Conservation (phyloP, 2,329 filamentous ascomycete species). For the Fusarium dlaminii region DNA sequence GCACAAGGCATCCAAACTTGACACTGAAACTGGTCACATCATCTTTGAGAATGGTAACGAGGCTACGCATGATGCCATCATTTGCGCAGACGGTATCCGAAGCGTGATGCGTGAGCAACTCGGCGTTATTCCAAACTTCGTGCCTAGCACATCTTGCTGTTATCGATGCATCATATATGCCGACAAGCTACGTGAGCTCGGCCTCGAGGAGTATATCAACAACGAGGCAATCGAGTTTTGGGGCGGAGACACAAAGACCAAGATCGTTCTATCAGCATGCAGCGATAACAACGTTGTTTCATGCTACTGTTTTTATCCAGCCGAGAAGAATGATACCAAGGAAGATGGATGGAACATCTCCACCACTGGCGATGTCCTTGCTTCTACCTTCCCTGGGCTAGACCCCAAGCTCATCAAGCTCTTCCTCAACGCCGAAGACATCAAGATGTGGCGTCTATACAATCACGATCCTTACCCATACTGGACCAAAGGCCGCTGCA, state of each 20-base stretch:
- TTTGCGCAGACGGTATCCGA: constrained; percentile 11
- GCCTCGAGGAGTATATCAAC: constrained; percentile 7
- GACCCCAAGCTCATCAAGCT: constrained; percentile 65
- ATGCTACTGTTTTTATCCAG: constrained; percentile 73
- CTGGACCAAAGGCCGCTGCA: constrained; percentile 19
- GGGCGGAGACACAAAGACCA: constrained; percentile 66
- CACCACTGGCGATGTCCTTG: constrained; percentile 61
- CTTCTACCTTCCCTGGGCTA: constrained; percentile 65
- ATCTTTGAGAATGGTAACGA: not conserved
- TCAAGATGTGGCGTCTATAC: constrained; percentile 67
- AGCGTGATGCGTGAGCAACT: constrained; percentile 12
- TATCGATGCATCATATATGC: constrained; percentile 16
- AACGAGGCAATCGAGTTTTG: constrained; percentile 67
- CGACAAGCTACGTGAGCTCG: not conserved
- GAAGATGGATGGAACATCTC: constrained; percentile 64
- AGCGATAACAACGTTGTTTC: constrained; percentile 67
- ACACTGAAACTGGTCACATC: not conserved
- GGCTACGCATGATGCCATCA: constrained; percentile 8
- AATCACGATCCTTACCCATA: constrained; percentile 47
- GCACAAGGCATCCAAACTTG: not conserved
- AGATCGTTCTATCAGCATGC: constrained; percentile 72
- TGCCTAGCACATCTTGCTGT: constrained; percentile 10
- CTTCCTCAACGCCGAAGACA: constrained; percentile 64
- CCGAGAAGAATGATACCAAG: constrained; percentile 64
- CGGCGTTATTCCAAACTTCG: not conserved